Evolutionary conservation across 352 stramenopile genomes (phyloP), one percentile per base, ranked within the genome.

Genomic region (Phytophthora sansomeana): DNA sequence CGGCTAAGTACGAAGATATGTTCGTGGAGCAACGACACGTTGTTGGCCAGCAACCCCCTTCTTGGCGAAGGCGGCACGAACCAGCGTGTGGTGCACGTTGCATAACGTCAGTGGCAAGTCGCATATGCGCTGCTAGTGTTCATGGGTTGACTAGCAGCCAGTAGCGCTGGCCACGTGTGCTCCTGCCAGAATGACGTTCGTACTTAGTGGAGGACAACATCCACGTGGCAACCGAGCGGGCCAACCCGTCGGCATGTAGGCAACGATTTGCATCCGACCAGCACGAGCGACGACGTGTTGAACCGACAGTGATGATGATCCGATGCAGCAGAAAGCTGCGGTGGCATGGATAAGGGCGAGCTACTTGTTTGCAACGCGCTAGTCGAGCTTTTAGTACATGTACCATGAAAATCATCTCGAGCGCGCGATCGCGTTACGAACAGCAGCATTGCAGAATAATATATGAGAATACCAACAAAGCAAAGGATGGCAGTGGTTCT

Each of bases 1-100:
- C 51, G 26, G 7, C 32, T 72, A 75, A 75, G 60, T 72, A 44
- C 65, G 70, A 77, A 72, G 63, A 75, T 75, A 65, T 42, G 53
- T 55, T 46, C 16, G 46, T 16, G 9, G 21, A 24, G 21, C 13
- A 8, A 35, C 33, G 28, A 43, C 36, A 50, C 9, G 30, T 47
- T 16, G 8, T 5, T 14, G 28, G 39, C 17, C 10, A 10, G 17
- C 39, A 16, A 43, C 9, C 16, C 38, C n/a, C 16, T 24, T 32
- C 8, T 13, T 11, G 19, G 60, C 43, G 46, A 64, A 57, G 9
- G 17, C 13, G 43, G 33, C 21, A 13, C 43, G 58, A 72, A 68
- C 13, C 14, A 55, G 57, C 48, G 14, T 56, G 47, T 71, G 61
- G 54, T 36, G 38, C 21, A 17, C n/a, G 32, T 29, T 47, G 19